Conservation (phyloP, 805 yeast genomes). For the Debaryomyces maramus region DNA sequence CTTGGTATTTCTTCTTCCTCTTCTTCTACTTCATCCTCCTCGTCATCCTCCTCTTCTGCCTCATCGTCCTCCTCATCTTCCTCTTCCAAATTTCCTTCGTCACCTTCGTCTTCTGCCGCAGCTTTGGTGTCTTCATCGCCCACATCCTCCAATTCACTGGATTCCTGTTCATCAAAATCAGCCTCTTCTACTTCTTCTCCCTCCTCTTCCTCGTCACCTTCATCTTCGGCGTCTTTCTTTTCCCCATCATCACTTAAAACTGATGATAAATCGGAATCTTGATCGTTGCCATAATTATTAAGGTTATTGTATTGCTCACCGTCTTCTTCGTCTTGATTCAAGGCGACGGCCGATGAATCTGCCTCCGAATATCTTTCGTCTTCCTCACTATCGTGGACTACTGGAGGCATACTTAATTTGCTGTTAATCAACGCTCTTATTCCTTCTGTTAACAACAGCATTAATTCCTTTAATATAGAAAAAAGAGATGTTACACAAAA, state of each 20-base stretch:
- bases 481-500: no score
- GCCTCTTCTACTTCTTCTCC: conserved; percentile 9
- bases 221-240: conserved; percentile 7
- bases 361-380: conserved; percentile 10
- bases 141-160: conserved; percentile 9
- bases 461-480: no score
- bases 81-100: conserved; percentile 12
- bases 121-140: conserved; percentile 10
- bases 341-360: conserved; percentile 8
- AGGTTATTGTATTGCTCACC: conserved; percentile 6
- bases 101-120: conserved; percentile 14
- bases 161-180: conserved; percentile 8
- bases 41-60: conserved; percentile 16
- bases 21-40: conserved; percentile 25
- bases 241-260: conserved; percentile 11
- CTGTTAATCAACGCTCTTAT: no score
- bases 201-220: conserved; percentile 11
- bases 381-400: conserved; percentile 14
- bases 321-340: conserved; percentile 14
- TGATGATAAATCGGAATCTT: conserved; percentile 11
- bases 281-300: conserved; percentile 4
- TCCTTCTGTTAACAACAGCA: no score
- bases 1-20: conserved; percentile 23
- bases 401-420: conserved; percentile 13
- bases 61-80: conserved; percentile 20